Evolutionary conservation across 1,284 basidiomycete genomes (phyloP).

Genomic region (Moesziomyces aphidis): DNA sequence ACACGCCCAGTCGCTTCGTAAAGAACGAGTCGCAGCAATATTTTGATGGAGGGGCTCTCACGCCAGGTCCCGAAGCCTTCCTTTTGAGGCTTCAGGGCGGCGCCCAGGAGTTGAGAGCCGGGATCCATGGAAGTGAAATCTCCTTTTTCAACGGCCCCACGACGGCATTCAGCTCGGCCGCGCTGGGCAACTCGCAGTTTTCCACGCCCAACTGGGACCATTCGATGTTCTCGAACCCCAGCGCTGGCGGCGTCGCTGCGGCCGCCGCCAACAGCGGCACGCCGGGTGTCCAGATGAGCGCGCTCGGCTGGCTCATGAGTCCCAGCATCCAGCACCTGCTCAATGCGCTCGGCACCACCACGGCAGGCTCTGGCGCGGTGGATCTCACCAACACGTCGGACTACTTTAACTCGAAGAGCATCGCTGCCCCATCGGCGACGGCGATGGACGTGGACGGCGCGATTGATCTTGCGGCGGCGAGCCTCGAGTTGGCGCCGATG

Average conservation of each 20-base stretch:
- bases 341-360: conserved; percentile 29
- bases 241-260: conserved; percentile 20
- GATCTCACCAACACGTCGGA: conserved; percentile 37
- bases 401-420: conserved; percentile 44
- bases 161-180: conserved; percentile 31
- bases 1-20: conserved; percentile 50
- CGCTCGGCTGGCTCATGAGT: conserved; percentile 57
- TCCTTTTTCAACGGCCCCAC: conserved; percentile 43
- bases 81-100: conserved; percentile 58
- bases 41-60: conserved; percentile 59
- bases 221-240: conserved; percentile 38
- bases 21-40: conserved; percentile 49
- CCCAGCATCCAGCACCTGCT: conserved; percentile 59
- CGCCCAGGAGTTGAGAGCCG: conserved; percentile 57
- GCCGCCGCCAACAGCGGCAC: conserved; percentile 29
- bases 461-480: conserved; percentile 1
- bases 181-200: conserved; percentile 30
- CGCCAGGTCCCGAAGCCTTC: conserved; percentile 59
- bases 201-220: conserved; percentile 43
- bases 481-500: conserved; percentile 13
- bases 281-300: conserved; percentile 31
- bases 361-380: conserved; percentile 31
- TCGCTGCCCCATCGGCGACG: conserved; percentile 2
- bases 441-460: conserved; percentile 7
- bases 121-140: conserved; percentile 52